Conservation (phyloP, 2,329 filamentous ascomycete genomes). For the Botrytis aclada region DNA sequence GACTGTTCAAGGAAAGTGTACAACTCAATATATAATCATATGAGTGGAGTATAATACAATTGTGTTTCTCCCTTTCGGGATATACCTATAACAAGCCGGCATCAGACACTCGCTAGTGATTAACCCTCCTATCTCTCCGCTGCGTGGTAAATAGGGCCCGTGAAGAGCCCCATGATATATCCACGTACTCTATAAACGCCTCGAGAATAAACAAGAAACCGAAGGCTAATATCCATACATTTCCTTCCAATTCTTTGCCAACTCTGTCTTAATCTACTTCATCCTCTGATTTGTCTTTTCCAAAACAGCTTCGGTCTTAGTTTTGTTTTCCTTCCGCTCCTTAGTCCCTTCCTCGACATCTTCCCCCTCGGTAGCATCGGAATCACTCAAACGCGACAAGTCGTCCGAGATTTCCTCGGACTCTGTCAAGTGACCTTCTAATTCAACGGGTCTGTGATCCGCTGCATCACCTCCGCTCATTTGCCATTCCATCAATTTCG, state of each 20-base stretch:
- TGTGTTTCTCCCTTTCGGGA: background rate
- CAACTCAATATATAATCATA: constrained; percentile 10
- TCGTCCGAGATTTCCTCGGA: constrained; percentile 21
- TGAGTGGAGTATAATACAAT: constrained; percentile 19
- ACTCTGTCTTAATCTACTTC: constrained; percentile 19
- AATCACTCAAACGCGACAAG: constrained; percentile 24
- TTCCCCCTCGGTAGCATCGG: constrained; percentile 21
- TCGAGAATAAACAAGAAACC: background rate
- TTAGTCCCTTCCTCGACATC: constrained; percentile 26
- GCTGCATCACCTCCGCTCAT: constrained; percentile 76
- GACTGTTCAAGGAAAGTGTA: background rate
- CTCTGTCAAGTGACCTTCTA: constrained; percentile 33
- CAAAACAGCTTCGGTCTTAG: constrained; percentile 23
- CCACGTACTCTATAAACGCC: constrained; percentile 11
- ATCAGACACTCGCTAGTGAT: background rate
- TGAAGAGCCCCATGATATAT: background rate
- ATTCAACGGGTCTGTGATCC: constrained; percentile 37
- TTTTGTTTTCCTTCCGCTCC: constrained; percentile 22
- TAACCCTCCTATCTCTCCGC: background rate
- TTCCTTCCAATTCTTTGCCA: background rate
- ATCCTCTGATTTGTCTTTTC: constrained; percentile 23
- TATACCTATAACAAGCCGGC: constrained; percentile 2
- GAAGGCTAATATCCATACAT: background rate
- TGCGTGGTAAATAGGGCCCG: background rate
- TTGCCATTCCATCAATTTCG: constrained; percentile 98